These are phyloP conservation scores for Talaromyces verruculosus DNA, from an alignment of 2,329 filamentous ascomycete species.

Conservation along the genomic window DNA sequence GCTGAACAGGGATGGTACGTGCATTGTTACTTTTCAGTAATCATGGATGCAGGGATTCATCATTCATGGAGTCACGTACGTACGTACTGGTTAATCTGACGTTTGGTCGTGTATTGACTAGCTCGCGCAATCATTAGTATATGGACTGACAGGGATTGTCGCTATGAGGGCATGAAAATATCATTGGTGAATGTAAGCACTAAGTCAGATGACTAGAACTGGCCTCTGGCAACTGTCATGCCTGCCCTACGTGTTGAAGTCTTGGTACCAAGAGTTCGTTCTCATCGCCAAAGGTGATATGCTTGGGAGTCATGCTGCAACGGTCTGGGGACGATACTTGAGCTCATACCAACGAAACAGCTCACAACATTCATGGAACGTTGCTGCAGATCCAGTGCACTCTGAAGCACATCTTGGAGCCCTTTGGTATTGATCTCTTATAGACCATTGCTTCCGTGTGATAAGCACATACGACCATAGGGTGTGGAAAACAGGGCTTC, in stretches of 20 bases:
- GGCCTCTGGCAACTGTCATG: neutral
- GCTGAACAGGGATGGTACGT: neutral
- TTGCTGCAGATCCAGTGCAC: neutral
- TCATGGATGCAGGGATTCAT: neutral
- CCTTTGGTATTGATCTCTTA: neutral
- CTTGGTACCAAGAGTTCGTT: neutral
- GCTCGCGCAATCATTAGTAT: neutral
- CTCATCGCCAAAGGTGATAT: neutral
- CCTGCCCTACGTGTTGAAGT: neutral
- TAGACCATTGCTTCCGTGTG: neutral
- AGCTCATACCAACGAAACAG: neutral
- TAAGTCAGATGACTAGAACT: neutral
- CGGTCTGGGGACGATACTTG: neutral
- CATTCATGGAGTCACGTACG: neutral
- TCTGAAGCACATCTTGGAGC: neutral
- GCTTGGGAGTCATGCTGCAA: neutral
- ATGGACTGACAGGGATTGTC: neutral
- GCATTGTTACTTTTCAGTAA: neutral
- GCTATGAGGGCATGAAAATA: neutral
- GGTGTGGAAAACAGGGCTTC: slow-evolving; percentile 10
- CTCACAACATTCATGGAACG: neutral
- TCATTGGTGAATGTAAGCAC: neutral
- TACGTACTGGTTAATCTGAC: neutral
- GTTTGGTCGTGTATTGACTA: neutral
- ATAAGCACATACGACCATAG: neutral